A percentile compares a stretch with the other conserved stretches of the same genome.
These are phyloP conservation scores for Cucumis melo DNA, from an alignment of 306 rosid species.

Conservation along the genomic window DNA sequence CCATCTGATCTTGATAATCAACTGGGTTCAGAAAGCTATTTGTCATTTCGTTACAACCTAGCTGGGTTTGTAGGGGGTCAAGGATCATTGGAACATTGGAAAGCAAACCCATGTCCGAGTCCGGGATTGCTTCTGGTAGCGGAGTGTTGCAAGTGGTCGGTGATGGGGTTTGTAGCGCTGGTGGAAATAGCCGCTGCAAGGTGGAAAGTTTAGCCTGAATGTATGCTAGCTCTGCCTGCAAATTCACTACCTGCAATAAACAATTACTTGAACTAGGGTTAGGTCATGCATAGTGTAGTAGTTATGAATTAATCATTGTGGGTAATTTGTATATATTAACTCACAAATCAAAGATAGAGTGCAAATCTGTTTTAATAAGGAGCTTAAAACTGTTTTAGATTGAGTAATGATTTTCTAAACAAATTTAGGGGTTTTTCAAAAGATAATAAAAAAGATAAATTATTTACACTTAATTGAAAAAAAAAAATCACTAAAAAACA, in stretches of 20 bases:
- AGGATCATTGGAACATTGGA: slow-evolving; percentile 20
- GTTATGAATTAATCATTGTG: not conserved
- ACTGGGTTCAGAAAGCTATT: slow-evolving; percentile 7
- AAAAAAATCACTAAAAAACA: too few species aligned
- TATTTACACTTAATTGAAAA: too few species aligned
- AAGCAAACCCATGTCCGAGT: slow-evolving; percentile 13
- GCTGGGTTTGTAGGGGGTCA: slow-evolving; percentile 25
- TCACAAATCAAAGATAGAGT: not conserved
- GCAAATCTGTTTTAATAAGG: too few species aligned
- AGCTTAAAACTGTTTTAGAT: too few species aligned
- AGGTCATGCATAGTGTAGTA: not conserved
- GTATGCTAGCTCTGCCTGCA: slow-evolving; percentile 68
- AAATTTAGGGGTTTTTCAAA: too few species aligned
- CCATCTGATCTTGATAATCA: slow-evolving; percentile 13
- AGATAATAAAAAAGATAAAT: too few species aligned
- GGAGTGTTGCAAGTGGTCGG: not conserved
- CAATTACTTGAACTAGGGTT: not conserved
- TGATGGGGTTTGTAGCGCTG: not conserved
- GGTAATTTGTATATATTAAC: not conserved
- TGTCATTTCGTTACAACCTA: slow-evolving; percentile 13
- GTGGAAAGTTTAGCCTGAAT: slow-evolving; percentile 64
- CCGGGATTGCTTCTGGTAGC: not conserved
- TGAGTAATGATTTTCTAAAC: too few species aligned
- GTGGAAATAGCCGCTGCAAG: slow-evolving; percentile 22
- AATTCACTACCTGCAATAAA: slow-evolving; percentile 47